Base-by-base conservation (phyloP, 805 yeast species). In the Clavispora fructus region DNA sequence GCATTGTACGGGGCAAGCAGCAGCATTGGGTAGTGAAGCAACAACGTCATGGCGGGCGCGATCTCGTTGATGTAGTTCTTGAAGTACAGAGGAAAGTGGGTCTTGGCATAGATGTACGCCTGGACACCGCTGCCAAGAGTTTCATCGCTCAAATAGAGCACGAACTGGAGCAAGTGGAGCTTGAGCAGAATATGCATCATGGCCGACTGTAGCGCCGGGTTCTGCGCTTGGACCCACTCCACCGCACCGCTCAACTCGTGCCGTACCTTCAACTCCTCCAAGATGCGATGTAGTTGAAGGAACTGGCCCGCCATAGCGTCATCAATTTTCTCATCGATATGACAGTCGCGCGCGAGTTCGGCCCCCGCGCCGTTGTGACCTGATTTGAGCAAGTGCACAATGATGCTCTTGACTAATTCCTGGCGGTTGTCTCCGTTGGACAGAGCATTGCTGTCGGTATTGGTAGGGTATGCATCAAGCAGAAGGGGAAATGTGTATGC, bases 401-500 rank as follows among this genome's bases (percentile, higher is more conserved):
- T 58, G 19, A 71, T 67, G 11, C 74, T 67, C 43, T 69, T 68
- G 47, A 61, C 53, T 14, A 71, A 58, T 41, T 66, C 64, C 19
- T 52, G 53, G 29, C 66, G 58, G 45, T 67, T 68, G 28, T 58
- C 61, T 2, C 46, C 40, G 11, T 37, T 23, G 17, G 29, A 13
- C 27, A 25, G 28, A 23, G 16, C 26, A 9, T 37, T 16, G 7
- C 11, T 13, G 6, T 25, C 17, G 11, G 6, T 11, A 12, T 10
- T 16, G 25, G 25, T 33, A 5, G 73, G 71, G 35, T 51, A 54
- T 35, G 64, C 59, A 42, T 62, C 52, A 40, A 70, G 54, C 46
- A 54, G 55, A 44, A 71, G 56, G 0, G 73, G 73, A 45, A 63
- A 71, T 1, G 68, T 61, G 50, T 71, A 71, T 7, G 75, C 74